phyloP scores from a whole-genome alignment of 805 yeast genomes.

The Saturnispora bothae region DNA sequence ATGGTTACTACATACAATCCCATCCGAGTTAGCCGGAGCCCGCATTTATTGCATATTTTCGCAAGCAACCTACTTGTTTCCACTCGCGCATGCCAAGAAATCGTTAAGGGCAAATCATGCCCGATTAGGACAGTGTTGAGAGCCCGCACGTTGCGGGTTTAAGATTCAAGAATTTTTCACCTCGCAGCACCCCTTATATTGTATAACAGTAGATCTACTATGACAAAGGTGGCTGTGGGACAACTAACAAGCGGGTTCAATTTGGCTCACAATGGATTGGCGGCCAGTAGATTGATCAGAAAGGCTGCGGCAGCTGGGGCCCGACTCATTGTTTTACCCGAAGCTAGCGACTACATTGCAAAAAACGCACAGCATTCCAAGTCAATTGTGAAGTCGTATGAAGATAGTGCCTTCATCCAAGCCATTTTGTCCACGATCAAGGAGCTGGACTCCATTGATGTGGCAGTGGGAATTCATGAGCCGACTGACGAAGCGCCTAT shows the following conservation, averaged over 20 bases:
- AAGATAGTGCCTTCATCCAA: constrained; percentile 30
- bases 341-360: constrained; percentile 85
- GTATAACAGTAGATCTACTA: constrained; percentile 20
- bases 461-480: constrained; percentile 85
- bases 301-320: constrained; percentile 54
- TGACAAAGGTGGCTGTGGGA: constrained; percentile 70
- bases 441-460: constrained; percentile 30
- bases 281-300: constrained; percentile 49
- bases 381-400: constrained; percentile 40
- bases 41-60: too few relatives aligned
- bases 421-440: background rate
- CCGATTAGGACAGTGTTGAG: too few relatives aligned
- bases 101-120: too few relatives aligned
- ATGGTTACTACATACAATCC: too few relatives aligned
- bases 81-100: too few relatives aligned
- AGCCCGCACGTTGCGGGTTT: too few relatives aligned
- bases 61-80: too few relatives aligned
- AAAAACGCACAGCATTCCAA: constrained; percentile 56
- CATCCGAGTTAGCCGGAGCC: too few relatives aligned
- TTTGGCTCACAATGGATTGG: constrained; percentile 45
- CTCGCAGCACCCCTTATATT: too few relatives aligned
- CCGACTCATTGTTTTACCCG: constrained; percentile 74
- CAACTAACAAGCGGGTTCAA: constrained; percentile 72
- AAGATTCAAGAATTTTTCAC: too few relatives aligned
- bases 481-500: constrained; percentile 34